phyloP scores from a whole-genome alignment of 108 stramenopile genomes.

The Poteriospumella lacustris region DNA sequence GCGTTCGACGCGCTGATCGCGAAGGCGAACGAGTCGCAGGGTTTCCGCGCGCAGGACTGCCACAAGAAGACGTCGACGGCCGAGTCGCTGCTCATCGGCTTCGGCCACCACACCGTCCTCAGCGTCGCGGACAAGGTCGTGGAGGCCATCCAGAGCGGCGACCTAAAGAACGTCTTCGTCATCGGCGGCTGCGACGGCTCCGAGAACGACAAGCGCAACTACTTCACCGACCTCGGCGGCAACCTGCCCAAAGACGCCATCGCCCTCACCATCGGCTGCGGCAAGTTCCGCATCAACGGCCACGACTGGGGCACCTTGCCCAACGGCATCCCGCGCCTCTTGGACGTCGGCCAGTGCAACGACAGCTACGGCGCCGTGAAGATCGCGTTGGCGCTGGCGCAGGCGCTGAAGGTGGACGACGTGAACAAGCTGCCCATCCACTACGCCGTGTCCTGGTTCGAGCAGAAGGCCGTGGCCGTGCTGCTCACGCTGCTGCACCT shows the following conservation, averaged over 20 bases:
- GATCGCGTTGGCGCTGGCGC: slow-evolving; percentile 71
- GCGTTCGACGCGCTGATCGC: slow-evolving; percentile 68
- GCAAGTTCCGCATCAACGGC: slow-evolving; percentile 68
- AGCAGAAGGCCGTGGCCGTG: slow-evolving; percentile 80
- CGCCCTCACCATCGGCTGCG: slow-evolving; percentile 72
- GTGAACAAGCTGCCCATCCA: slow-evolving; percentile 71
- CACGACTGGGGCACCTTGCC: slow-evolving; percentile 46
- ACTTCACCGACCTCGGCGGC: slow-evolving; percentile 69
- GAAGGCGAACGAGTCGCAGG: slow-evolving; percentile 59
- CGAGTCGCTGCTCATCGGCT: no score
- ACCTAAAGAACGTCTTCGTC: slow-evolving; percentile 65
- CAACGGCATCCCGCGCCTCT: slow-evolving; percentile 67
- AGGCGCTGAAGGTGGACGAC: slow-evolving; percentile 59
- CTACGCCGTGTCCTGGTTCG: slow-evolving; percentile 40
- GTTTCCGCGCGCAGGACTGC: slow-evolving; percentile 60
- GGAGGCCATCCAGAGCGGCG: slow-evolving; percentile 17
- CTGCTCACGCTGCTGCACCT: slow-evolving; percentile 64
- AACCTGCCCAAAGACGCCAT: slow-evolving; percentile 63
- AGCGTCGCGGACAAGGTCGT: not conserved
- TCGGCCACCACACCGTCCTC: slow-evolving; percentile 61
- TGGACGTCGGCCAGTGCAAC: slow-evolving; percentile 82
- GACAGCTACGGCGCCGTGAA: slow-evolving; percentile 70
- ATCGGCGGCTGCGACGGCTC: slow-evolving; percentile 77
- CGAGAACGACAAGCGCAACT: slow-evolving; percentile 68
- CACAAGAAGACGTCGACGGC: slow-evolving; percentile 60